Percentiles rank a stretch among this genome's conserved stretches.
phyloP scores from a whole-genome alignment of 208 protist species.

The Crithidia expoeki region DNA sequence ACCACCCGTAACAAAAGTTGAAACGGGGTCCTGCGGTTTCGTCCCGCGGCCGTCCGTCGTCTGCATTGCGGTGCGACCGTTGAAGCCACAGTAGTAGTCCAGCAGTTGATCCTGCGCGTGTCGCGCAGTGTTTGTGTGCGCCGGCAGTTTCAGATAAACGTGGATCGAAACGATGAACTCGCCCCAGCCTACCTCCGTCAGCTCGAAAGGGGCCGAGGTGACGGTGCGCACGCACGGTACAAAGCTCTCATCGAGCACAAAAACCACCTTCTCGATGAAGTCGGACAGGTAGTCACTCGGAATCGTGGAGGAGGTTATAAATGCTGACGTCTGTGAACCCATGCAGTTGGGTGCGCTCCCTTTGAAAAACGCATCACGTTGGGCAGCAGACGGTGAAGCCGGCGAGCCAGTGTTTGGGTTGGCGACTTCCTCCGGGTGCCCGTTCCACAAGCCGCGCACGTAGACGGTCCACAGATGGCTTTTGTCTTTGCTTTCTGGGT shows the following conservation, averaged over 20 bases:
- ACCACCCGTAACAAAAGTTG: conserved; percentile 26
- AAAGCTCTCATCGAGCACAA: conserved; percentile 82
- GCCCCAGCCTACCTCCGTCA: conserved; percentile 87
- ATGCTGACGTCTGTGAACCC: conserved; percentile 24
- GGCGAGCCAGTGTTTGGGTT: background rate
- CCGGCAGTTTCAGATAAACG: conserved; percentile 58
- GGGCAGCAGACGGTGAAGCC: background rate
- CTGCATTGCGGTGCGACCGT: conserved; percentile 29
- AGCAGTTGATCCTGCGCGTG: conserved; percentile 23
- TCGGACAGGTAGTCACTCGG: conserved; percentile 62
- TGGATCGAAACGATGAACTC: conserved; percentile 87
- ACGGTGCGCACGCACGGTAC: conserved; percentile 68
- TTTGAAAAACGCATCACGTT: background rate
- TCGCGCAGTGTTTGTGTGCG: conserved; percentile 20
- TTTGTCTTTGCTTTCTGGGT: conserved; percentile 67
- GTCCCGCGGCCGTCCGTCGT: conserved; percentile 32
- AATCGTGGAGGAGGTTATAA: conserved; percentile 8
- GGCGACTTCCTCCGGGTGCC: conserved; percentile 34
- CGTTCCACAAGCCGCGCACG: conserved; percentile 83
- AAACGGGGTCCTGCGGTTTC: conserved; percentile 31
- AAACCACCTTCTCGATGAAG: conserved; percentile 81
- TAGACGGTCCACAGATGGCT: conserved; percentile 91
- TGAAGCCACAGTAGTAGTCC: conserved; percentile 38
- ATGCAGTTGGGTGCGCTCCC: background rate
- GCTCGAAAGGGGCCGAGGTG: conserved; percentile 71